Conservation (phyloP, 2,329 filamentous ascomycete species). For the Pseudogymnoascus sp. region DNA sequence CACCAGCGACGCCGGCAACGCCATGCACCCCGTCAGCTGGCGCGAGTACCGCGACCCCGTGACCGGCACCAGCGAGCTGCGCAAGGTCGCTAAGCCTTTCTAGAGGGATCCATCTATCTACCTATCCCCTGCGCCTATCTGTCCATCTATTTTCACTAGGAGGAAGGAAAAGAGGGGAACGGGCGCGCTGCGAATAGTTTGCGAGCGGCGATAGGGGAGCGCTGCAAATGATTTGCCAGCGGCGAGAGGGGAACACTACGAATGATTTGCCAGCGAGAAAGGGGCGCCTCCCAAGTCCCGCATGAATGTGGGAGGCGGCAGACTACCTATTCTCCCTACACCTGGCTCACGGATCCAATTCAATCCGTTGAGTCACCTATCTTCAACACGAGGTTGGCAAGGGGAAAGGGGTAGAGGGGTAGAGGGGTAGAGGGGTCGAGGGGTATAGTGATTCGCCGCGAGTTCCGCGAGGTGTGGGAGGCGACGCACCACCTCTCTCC, state of each 20-base stretch:
- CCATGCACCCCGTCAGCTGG: slow-evolving; percentile 92
- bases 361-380: not conserved
- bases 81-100: slow-evolving; percentile 92
- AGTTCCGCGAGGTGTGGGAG: not conserved
- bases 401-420: not conserved
- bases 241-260: not conserved
- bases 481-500: not conserved
- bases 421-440: not conserved
- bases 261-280: not conserved
- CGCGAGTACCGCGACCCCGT: slow-evolving; percentile 83
- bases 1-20: slow-evolving; percentile 74
- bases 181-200: not conserved
- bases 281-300: not conserved
- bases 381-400: not conserved
- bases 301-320: not conserved
- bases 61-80: slow-evolving; percentile 64
- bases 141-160: not conserved
- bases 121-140: not conserved
- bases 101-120: slow-evolving; percentile 35
- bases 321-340: not conserved
- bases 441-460: not conserved
- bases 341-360: not conserved
- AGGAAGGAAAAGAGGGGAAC: not conserved
- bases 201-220: not conserved
- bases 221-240: not conserved